A percentile compares a stretch with the other conserved stretches of the same genome.
Conservation (phyloP, 306 rosid genomes). For the Pyrus communis region DNA sequence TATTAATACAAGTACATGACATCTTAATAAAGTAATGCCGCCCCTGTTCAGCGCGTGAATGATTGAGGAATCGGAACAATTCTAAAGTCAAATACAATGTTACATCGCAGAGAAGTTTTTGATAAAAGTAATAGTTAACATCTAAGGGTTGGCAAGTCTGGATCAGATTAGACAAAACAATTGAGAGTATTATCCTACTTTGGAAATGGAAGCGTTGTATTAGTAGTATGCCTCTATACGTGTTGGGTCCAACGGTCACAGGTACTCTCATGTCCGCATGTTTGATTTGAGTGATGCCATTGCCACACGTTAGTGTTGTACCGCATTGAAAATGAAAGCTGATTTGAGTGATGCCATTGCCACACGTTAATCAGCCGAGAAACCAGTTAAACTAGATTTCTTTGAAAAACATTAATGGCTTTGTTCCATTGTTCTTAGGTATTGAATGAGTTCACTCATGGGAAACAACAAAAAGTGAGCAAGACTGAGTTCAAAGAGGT, state of each 20-base stretch:
- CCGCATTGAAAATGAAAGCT: too few species aligned
- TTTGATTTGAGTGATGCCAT: neutral
- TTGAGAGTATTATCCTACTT: neutral
- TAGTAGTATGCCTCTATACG: neutral
- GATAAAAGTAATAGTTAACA: neutral
- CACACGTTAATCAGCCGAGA: too few species aligned
- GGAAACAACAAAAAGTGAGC: conserved; percentile 76
- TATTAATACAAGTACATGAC: neutral
- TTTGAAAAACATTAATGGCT: neutral
- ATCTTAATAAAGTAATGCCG: neutral
- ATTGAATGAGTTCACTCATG: conserved; percentile 87
- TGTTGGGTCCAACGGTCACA: neutral
- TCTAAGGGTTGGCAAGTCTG: neutral
- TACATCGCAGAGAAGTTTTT: neutral
- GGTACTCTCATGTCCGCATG: neutral
- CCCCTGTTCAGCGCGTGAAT: neutral
- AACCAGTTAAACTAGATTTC: neutral
- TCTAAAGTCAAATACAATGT: neutral
- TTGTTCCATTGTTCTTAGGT: conserved; percentile 34
- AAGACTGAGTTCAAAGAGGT: conserved; percentile 88
- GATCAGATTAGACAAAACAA: neutral
- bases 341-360: too few species aligned
- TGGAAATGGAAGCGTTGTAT: neutral
- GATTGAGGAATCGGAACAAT: neutral
- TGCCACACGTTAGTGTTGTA: neutral